A percentile compares a stretch with the other conserved stretches of the same genome.
Conservation (phyloP, 768 basidiomycete genomes). For the Cystobasidium ongulense region DNA sequence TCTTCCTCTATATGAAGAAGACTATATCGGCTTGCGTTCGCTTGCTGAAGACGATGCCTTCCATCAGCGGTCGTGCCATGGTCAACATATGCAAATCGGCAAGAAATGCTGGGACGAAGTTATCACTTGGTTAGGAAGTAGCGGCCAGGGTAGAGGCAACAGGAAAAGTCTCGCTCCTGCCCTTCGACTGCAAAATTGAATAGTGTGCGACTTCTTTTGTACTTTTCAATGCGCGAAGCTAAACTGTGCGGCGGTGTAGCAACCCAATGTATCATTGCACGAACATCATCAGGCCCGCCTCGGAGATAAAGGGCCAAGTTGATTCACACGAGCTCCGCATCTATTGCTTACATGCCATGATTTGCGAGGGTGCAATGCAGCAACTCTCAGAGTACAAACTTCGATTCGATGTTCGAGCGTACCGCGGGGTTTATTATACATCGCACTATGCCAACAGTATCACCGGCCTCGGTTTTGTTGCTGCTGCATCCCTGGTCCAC, state of each 20-base stretch:
- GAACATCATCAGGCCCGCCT: too few species aligned
- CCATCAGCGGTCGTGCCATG: slow-evolving; percentile 36
- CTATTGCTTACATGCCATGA: too few species aligned
- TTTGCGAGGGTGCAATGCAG: too few species aligned
- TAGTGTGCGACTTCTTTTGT: too few species aligned
- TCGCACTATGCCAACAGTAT: neutral
- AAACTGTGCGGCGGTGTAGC: neutral
- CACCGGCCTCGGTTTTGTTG: slow-evolving; percentile 21
- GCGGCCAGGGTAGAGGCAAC: slow-evolving; percentile 11
- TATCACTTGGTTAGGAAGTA: slow-evolving; percentile 30
- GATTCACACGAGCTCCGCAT: too few species aligned
- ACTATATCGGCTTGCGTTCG: slow-evolving; percentile 41
- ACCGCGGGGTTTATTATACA: neutral
- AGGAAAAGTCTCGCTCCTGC: neutral
- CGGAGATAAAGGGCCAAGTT: too few species aligned
- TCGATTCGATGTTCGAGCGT: neutral
- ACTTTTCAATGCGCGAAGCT: too few species aligned
- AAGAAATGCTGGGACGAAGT: slow-evolving; percentile 39
- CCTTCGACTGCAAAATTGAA: neutral
- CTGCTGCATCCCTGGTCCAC: neutral
- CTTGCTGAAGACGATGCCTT: slow-evolving; percentile 37
- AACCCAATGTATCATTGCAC: too few species aligned
- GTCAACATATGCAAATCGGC: slow-evolving; percentile 42
- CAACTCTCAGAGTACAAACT: too few species aligned
- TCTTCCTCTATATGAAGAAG: slow-evolving; percentile 40